These are phyloP conservation scores for Mediolabrus comicus DNA, from an alignment of 108 stramenopile genomes.

Conservation along the genomic window DNA sequence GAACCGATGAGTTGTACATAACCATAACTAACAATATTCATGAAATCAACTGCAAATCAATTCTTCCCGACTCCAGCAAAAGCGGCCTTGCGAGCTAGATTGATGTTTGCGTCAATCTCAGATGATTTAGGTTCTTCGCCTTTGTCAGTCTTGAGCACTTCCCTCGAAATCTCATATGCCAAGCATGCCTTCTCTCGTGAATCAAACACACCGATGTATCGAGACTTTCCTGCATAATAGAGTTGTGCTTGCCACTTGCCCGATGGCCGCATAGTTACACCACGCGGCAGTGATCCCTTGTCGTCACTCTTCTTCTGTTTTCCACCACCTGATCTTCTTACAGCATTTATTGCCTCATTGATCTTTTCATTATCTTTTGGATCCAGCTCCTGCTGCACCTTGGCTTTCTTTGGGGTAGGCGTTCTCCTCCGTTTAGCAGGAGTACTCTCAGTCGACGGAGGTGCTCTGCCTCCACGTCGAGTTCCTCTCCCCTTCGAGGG, in stretches of 20 bases:
- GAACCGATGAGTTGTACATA: no score
- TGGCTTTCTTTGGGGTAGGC: slow-evolving; percentile 11
- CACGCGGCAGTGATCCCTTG: slow-evolving; percentile 61
- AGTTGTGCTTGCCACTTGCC: slow-evolving; percentile 76
- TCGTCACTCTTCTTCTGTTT: slow-evolving; percentile 67
- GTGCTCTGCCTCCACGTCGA: not conserved
- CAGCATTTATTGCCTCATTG: slow-evolving; percentile 30
- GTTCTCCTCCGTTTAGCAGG: not conserved
- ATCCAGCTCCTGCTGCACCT: slow-evolving; percentile 9
- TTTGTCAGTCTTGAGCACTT: slow-evolving; percentile 50
- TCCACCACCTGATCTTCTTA: slow-evolving; percentile 19
- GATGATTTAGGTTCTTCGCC: slow-evolving; percentile 46
- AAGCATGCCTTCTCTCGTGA: slow-evolving; percentile 57
- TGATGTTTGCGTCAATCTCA: slow-evolving; percentile 69
- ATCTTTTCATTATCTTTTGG: slow-evolving; percentile 32
- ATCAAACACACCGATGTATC: slow-evolving; percentile 76
- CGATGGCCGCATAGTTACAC: slow-evolving; percentile 62
- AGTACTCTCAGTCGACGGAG: not conserved
- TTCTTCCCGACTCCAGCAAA: slow-evolving; percentile 66
- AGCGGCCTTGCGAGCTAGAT: slow-evolving; percentile 78
- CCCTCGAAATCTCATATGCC: slow-evolving; percentile 67
- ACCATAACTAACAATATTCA: no score
- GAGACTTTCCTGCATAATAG: slow-evolving; percentile 66
- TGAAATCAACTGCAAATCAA: not conserved
- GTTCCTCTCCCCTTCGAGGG: not conserved